These are phyloP conservation scores for Neonectria ditissima DNA, from an alignment of 2,329 filamentous ascomycete species.

Conservation along the genomic window DNA sequence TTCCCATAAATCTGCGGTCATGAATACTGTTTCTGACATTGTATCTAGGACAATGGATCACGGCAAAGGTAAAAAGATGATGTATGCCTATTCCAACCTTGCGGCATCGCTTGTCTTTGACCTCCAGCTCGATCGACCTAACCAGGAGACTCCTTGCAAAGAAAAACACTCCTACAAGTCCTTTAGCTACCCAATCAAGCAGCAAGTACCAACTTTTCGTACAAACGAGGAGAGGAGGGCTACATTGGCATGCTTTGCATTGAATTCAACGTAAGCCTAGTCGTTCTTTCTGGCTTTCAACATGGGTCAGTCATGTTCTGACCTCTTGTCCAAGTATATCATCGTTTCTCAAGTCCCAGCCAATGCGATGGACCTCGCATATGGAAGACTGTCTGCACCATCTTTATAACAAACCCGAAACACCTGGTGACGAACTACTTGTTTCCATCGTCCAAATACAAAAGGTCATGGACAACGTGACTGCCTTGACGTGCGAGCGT, in stretches of 20 bases:
- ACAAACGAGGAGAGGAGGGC: slow-evolving; percentile 50
- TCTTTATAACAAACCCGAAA: slow-evolving; percentile 56
- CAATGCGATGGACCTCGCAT: slow-evolving; percentile 64
- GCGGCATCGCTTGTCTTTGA: slow-evolving; percentile 34
- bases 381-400: slow-evolving; percentile 65
- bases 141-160: slow-evolving; percentile 26
- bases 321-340: slow-evolving; percentile 27
- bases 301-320: background rate
- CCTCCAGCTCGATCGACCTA: slow-evolving; percentile 30
- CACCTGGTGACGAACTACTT: slow-evolving; percentile 59
- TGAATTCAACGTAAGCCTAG: slow-evolving; percentile 46
- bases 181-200: slow-evolving; percentile 32
- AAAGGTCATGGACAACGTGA: slow-evolving; percentile 39
- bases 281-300: background rate
- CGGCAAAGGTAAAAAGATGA: slow-evolving; percentile 23
- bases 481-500: slow-evolving; percentile 38
- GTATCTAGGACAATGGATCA: slow-evolving; percentile 29
- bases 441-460: slow-evolving; percentile 53
- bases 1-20: background rate
- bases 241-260: slow-evolving; percentile 44
- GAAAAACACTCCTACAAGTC: slow-evolving; percentile 28
- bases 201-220: slow-evolving; percentile 26
- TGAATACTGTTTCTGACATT: slow-evolving; percentile 1
- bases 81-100: slow-evolving; percentile 27
- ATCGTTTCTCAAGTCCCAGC: slow-evolving; percentile 51